Percentiles rank a stretch among this genome's conserved stretches.
Evolutionary conservation across 441 rosid genomes (phyloP).

Genomic region (Eugenia klotzschiana): DNA sequence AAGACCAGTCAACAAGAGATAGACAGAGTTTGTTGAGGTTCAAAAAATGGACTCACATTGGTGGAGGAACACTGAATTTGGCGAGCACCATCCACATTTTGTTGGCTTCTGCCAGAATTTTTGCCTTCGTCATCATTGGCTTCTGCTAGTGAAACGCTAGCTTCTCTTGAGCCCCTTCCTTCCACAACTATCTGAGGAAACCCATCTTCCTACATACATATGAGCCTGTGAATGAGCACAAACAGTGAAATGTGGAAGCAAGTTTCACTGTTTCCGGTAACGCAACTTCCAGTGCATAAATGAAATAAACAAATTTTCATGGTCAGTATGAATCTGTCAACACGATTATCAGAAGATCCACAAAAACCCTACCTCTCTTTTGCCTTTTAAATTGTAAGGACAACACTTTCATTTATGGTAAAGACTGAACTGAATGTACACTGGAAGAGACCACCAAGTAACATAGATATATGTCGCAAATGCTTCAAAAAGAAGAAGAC

Average conservation of each 20-base stretch:
- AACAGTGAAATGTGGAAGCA: neutral
- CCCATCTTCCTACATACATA: conserved; percentile 23
- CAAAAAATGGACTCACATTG: conserved; percentile 16
- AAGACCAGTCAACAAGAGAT: conserved; percentile 4
- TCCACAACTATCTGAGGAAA: conserved; percentile 13
- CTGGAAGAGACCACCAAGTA: neutral
- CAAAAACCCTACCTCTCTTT: neutral
- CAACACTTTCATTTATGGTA: neutral
- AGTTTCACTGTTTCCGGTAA: neutral
- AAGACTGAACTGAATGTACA: neutral
- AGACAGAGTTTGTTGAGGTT: conserved; percentile 6
- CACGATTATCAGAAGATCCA: neutral
- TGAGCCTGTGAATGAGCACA: neutral
- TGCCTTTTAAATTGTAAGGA: neutral
- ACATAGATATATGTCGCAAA: neutral
- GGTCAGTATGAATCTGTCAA: neutral
- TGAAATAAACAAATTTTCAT: neutral
- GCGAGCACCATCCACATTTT: neutral
- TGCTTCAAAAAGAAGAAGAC: neutral
- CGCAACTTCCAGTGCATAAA: neutral
- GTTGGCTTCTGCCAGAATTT: conserved; percentile 1
- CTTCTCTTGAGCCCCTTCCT: conserved; percentile 16
- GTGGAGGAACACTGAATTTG: conserved; percentile 3
- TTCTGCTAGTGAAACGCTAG: conserved; percentile 3
- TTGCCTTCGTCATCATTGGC: conserved; percentile 3